Percentiles rank a stretch among this genome's conserved stretches.
These are phyloP conservation scores for Eutypella sp. DNA, from an alignment of 2,329 filamentous ascomycete genomes.

Conservation along the genomic window DNA sequence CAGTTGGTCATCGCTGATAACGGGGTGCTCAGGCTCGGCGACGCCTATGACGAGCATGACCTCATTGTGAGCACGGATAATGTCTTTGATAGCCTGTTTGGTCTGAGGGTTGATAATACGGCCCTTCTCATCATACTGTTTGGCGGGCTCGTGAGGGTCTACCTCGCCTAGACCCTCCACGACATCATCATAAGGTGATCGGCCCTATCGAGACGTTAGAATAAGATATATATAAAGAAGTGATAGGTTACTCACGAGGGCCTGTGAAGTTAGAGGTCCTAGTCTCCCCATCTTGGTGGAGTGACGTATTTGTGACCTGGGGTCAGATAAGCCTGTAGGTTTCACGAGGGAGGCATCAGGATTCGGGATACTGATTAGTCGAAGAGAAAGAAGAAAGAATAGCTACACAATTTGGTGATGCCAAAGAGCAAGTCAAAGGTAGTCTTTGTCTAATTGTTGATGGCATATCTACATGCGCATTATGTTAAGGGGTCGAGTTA, in stretches of 20 bases:
- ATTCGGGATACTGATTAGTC: too few species aligned
- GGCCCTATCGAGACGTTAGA: constrained; percentile 36
- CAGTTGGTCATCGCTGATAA: constrained; percentile 33
- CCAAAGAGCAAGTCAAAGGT: too few species aligned
- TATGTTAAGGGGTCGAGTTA: too few species aligned
- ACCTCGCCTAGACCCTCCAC: constrained; percentile 44
- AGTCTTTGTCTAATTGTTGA: too few species aligned
- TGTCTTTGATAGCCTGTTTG: constrained; percentile 49
- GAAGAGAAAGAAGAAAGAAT: too few species aligned
- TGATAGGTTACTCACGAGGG: constrained; percentile 39
- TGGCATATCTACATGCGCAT: too few species aligned
- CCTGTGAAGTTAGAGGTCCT: constrained; percentile 52
- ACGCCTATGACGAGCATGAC: constrained; percentile 61
- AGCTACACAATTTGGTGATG: too few species aligned
- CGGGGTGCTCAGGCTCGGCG: constrained; percentile 50
- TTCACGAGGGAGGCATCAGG: too few species aligned
- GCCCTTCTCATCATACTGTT: constrained; percentile 51
- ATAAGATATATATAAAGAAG: neutral
- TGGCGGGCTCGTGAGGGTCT: constrained; percentile 35
- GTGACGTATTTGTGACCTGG: constrained; percentile 11
- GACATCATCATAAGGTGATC: constrained; percentile 56
- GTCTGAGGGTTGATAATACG: constrained; percentile 52
- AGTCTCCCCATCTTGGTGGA: constrained; percentile 54
- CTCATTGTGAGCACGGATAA: constrained; percentile 57
- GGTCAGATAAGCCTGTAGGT: neutral